Evolutionary conservation across 768 basidiomycete species (phyloP).

Genomic region (Trametes maxima): DNA sequence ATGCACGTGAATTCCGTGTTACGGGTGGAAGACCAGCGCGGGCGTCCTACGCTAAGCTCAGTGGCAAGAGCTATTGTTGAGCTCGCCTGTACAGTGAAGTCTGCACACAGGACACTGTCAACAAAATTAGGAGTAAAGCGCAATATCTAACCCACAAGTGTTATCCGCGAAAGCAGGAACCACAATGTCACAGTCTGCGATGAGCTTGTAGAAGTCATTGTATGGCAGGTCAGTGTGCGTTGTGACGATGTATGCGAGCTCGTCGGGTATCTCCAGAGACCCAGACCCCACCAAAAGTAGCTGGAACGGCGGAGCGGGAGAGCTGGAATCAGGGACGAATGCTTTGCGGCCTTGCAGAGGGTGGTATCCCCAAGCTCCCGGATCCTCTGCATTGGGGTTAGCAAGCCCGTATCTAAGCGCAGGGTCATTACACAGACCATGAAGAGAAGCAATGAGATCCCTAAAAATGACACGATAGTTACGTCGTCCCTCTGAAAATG

Average conservation of each 20-base stretch:
- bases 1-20: neutral
- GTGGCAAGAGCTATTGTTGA: constrained; percentile 45
- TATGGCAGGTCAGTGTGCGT: constrained; percentile 40
- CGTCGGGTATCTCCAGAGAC: constrained; percentile 37
- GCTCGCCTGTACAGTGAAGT: constrained; percentile 43
- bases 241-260: constrained; percentile 41
- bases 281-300: constrained; percentile 40
- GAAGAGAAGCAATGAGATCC: constrained; percentile 37
- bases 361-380: constrained; percentile 41
- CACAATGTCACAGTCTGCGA: constrained; percentile 44
- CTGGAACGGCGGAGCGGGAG: constrained; percentile 31
- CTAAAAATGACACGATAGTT: constrained; percentile 40
- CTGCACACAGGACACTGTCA: constrained; percentile 5
- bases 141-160: constrained; percentile 28
- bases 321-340: constrained; percentile 29
- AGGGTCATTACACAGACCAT: constrained; percentile 25
- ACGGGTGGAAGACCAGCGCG: no score
- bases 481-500: constrained; percentile 37
- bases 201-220: constrained; percentile 40
- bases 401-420: neutral
- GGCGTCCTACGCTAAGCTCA: constrained; percentile 37
- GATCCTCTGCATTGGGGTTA: constrained; percentile 32
- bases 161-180: constrained; percentile 42
- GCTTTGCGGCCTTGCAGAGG: constrained; percentile 29
- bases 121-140: neutral